A percentile compares a stretch with the other conserved stretches of the same genome.
Evolutionary conservation across 331 rosid species (phyloP).

Genomic region (Cucumis variabilis): DNA sequence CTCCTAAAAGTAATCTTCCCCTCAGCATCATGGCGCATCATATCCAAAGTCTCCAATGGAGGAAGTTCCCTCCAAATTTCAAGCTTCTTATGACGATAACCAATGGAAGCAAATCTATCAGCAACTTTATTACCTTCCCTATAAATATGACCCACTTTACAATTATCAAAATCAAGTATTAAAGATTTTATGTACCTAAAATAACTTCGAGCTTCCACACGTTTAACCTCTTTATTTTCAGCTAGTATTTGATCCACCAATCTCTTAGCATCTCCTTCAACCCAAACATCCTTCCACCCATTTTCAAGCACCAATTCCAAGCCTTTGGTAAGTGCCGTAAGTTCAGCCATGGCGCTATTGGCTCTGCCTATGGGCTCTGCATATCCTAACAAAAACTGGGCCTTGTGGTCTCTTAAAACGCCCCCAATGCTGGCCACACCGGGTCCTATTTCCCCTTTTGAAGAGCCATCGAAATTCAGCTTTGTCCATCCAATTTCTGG

Average conservation of each 20-base stretch:
- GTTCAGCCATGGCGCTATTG: conserved; percentile 67
- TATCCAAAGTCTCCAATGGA: conserved; percentile 54
- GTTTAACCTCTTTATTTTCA: conserved; percentile 46
- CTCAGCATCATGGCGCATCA: conserved; percentile 67
- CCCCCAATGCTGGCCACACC: conserved; percentile 78
- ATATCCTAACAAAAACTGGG: conserved; percentile 74
- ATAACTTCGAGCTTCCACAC: conserved; percentile 59
- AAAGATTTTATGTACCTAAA: conserved; percentile 52
- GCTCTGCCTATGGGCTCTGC: conserved; percentile 73
- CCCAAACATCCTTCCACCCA: conserved; percentile 80
- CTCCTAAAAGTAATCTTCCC: conserved; percentile 67
- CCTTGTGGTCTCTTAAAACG: conserved; percentile 64
- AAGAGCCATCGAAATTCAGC: conserved; percentile 79
- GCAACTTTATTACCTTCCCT: conserved; percentile 82
- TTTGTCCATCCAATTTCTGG: conserved; percentile 75
- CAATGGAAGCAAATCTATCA: conserved; percentile 71
- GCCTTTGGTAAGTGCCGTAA: conserved; percentile 61
- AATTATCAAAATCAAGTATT: conserved; percentile 45
- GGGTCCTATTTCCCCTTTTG: conserved; percentile 38
- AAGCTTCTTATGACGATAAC: conserved; percentile 55
- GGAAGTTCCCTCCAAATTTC: conserved; percentile 57
- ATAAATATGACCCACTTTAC: conserved; percentile 56
- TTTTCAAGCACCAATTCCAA: conserved; percentile 71
- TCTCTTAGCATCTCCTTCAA: conserved; percentile 77
- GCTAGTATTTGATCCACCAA: conserved; percentile 61